phyloP scores from a whole-genome alignment of 345 rosid species.

The Eucalyptus pauciflora region DNA sequence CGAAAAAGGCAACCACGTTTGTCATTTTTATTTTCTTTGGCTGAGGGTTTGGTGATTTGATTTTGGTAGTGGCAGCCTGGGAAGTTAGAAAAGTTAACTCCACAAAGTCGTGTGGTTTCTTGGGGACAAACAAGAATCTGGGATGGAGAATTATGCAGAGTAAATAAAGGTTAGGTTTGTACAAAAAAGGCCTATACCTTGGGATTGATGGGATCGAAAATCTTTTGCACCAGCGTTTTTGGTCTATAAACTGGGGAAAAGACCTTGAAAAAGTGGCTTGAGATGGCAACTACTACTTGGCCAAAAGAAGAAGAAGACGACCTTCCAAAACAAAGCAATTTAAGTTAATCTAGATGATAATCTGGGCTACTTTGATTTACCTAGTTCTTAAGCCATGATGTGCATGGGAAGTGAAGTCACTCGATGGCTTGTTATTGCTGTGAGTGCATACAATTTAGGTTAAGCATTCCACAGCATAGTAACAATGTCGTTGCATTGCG shows the following conservation, averaged over 20 bases:
- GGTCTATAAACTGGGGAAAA: not conserved
- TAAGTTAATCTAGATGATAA: not conserved
- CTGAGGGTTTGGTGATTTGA: not conserved
- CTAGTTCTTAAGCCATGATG: not conserved
- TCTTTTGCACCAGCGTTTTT: not conserved
- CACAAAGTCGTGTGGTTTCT: not conserved
- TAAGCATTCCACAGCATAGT: not conserved
- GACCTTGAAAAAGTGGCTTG: not conserved
- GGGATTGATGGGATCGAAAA: not conserved
- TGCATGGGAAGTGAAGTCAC: not conserved
- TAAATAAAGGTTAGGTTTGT: not conserved
- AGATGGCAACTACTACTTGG: not conserved
- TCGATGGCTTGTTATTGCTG: not conserved
- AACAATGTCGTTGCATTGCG: not conserved
- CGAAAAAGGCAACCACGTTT: not conserved
- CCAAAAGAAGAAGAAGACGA: not conserved
- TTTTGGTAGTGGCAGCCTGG: not conserved
- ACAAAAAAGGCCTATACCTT: not conserved
- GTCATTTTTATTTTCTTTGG: not conserved
- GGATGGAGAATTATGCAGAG: not conserved
- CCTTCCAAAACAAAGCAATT: not conserved
- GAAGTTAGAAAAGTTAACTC: not conserved
- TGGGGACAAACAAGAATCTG: not conserved
- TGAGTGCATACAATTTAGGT: not conserved
- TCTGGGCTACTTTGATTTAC: not conserved